These are phyloP conservation scores for Plasmodium knowlesi DNA, from an alignment of 169 alveolate genomes.

Conservation along the genomic window DNA sequence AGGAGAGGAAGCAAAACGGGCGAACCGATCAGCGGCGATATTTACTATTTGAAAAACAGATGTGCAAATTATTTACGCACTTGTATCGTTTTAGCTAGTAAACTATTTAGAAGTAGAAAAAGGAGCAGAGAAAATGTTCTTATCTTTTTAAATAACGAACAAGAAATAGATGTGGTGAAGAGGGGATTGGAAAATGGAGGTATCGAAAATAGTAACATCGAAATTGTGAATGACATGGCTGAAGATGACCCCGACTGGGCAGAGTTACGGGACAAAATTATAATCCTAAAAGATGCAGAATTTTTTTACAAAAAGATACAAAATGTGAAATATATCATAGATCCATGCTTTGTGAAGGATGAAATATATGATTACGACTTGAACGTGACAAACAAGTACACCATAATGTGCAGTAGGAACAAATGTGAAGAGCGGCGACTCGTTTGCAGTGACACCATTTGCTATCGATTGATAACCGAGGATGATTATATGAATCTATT, in stretches of 20 bases:
- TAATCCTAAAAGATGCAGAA: conserved; percentile 17
- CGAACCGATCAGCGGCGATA: not conserved
- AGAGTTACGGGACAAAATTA: conserved; percentile 43
- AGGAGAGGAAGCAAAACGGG: not conserved
- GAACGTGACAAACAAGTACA: conserved; percentile 45
- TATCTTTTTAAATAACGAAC: conserved; percentile 64
- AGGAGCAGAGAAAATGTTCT: conserved; percentile 35
- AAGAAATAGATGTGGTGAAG: conserved; percentile 50
- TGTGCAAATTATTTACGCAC: conserved; percentile 60
- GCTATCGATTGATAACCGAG: conserved; percentile 52
- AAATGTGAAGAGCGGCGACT: conserved; percentile 67
- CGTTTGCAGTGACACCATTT: conserved; percentile 14
- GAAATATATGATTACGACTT: conserved; percentile 58
- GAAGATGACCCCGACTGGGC: not conserved
- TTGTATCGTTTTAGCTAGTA: conserved; percentile 26
- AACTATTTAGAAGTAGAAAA: conserved; percentile 31
- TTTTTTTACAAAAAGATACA: conserved; percentile 20
- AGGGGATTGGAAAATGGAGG: conserved; percentile 24
- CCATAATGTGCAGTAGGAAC: conserved; percentile 50
- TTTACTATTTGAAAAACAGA: conserved; percentile 58
- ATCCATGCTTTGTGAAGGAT: conserved; percentile 65
- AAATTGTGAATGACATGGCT: conserved; percentile 14
- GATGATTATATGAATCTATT: conserved; percentile 42
- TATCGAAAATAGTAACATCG: conserved; percentile 14
- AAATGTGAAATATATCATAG: conserved; percentile 65